phyloP scores from a whole-genome alignment of 2,329 filamentous ascomycete genomes.

The Proliferodiscus dingleyae region DNA sequence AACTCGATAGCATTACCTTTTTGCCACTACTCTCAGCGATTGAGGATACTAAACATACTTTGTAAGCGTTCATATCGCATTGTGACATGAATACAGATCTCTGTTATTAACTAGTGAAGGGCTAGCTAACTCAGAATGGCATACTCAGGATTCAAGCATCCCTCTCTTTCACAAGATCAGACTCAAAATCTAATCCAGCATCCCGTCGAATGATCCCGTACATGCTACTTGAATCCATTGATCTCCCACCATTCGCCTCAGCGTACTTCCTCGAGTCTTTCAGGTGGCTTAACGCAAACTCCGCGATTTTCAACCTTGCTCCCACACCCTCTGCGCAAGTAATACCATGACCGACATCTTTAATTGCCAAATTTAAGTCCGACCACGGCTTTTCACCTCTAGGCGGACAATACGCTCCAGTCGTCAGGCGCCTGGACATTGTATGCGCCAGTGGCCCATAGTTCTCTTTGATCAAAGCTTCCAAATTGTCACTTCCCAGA shows the following conservation, averaged over 20 bases:
- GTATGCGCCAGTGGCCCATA: conserved; percentile 39
- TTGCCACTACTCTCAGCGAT: too few species aligned
- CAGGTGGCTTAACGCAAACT: conserved; percentile 36
- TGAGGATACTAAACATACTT: too few species aligned
- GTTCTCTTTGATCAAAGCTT: conserved; percentile 39
- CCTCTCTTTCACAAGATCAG: conserved; percentile 27
- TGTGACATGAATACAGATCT: too few species aligned
- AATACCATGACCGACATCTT: conserved; percentile 26
- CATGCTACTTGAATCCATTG: conserved; percentile 45
- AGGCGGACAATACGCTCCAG: conserved; percentile 37
- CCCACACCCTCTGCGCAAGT: conserved; percentile 21
- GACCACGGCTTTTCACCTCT: conserved; percentile 26
- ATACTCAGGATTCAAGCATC: conserved; percentile 11
- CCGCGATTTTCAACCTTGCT: conserved; percentile 19
- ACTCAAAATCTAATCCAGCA: conserved; percentile 42
- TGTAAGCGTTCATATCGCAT: too few species aligned
- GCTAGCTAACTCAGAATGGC: too few species aligned
- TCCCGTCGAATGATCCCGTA: conserved; percentile 43
- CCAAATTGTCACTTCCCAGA: conserved; percentile 37
- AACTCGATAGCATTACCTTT: too few species aligned
- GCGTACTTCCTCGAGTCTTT: conserved; percentile 37
- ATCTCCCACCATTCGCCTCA: conserved; percentile 26
- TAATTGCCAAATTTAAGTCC: conserved; percentile 23
- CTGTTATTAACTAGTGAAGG: too few species aligned
- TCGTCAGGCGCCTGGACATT: conserved; percentile 39